phyloP scores from a whole-genome alignment of 768 basidiomycete genomes.

The Kwoniella heveanensis region DNA sequence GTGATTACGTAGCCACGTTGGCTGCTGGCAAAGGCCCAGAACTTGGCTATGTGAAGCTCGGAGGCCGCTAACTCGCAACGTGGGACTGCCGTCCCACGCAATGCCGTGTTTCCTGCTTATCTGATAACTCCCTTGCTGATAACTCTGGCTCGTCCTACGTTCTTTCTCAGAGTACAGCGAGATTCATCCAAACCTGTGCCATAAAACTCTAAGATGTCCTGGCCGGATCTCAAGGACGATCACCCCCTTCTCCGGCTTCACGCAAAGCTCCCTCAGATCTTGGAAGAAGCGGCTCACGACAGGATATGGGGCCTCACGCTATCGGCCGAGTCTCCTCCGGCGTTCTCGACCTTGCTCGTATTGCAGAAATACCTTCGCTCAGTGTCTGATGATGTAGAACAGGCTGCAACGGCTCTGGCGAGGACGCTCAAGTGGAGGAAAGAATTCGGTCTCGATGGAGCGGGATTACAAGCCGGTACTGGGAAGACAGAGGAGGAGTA shows the following conservation, averaged over 20 bases:
- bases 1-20: too few species aligned
- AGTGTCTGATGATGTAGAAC: constrained; percentile 19
- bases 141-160: background rate
- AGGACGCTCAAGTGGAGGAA: constrained; percentile 30
- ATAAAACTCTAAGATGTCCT: background rate
- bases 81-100: too few species aligned
- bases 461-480: too few species aligned
- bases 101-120: background rate
- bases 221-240: constrained; percentile 2
- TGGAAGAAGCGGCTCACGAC: constrained; percentile 13
- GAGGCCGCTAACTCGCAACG: too few species aligned
- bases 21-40: constrained; percentile 1
- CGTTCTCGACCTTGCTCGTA: constrained; percentile 23
- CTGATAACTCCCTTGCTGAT: background rate
- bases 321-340: background rate
- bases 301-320: constrained; percentile 23
- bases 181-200: background rate
- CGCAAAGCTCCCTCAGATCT: constrained; percentile 12
- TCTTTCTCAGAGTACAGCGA: too few species aligned
- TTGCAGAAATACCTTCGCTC: constrained; percentile 30
- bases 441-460: constrained; percentile 21
- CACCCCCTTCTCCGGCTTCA: constrained; percentile 18
- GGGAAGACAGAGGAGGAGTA: constrained; percentile 13
- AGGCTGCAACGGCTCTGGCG: constrained; percentile 10
- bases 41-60: background rate